Evolutionary conservation across 495 filamentous ascomycete genomes (phyloP).

Genomic region (Aspergillus sparsus): DNA sequence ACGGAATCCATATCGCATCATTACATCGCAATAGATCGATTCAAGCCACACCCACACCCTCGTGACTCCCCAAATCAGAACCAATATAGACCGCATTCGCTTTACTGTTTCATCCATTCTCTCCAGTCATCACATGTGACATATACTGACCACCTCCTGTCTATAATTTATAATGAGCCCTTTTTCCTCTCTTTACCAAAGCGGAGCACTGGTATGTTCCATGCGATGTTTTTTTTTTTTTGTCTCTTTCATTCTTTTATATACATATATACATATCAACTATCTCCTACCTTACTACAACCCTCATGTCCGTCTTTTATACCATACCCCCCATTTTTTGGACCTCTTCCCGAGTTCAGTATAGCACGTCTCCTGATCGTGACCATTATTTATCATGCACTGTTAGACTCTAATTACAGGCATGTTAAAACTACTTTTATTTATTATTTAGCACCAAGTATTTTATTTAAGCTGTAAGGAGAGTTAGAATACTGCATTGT

Average conservation of each 20-base stretch:
- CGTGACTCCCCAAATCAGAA: constrained; percentile 8
- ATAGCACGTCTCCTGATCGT: constrained; percentile 5
- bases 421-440: no score
- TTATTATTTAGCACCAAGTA: no score
- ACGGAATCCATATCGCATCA: constrained; percentile 4
- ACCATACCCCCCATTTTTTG: background rate
- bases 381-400: constrained; percentile 8
- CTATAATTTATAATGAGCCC: constrained; percentile 28
- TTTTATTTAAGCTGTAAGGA: no score
- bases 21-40: constrained; percentile 13
- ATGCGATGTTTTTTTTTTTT: background rate
- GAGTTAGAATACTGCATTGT: no score
- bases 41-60: constrained; percentile 6
- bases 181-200: background rate
- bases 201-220: constrained; percentile 18
- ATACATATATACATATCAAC: background rate
- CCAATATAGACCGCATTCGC: constrained; percentile 27
- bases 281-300: background rate
- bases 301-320: constrained; percentile 2
- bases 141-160: constrained; percentile 9
- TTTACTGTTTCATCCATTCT: constrained; percentile 7
- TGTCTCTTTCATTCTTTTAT: background rate
- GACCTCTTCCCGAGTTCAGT: background rate
- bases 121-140: constrained; percentile 4
- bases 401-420: constrained; percentile 8